Evolutionary conservation across 306 rosid genomes (phyloP), one percentile per base, ranked within the genome.

Genomic region (Medicago lupulina): DNA sequence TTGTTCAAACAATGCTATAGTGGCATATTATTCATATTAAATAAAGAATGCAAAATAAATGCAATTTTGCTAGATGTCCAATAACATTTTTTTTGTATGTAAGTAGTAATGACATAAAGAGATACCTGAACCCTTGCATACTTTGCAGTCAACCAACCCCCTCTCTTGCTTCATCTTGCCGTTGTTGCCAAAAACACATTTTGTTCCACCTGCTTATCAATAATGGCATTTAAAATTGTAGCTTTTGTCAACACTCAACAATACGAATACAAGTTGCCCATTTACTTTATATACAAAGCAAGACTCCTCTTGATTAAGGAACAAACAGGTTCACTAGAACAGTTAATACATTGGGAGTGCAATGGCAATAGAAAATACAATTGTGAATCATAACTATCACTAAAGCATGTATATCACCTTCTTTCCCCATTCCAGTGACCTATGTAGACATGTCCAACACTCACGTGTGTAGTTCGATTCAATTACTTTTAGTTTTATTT

Each of bases 41-140:
- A 13, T 14, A 18, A 71, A 61, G 49, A 57, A 77, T 68, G 69
- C 12, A 34, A 58, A 43, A 44, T 18, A 71, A 61, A 72, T 2
- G 53, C 62, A 79, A 72, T 14, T 11, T 25, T 67, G 47, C 67
- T 10, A 39, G 19, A 76, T 46, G 16, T 39, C 21, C 38, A 63
- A 58, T 12, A 17, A 28, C 14, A 28, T 43, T 41, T 5, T n/a
- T n/a, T 36, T 68, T 61, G 38, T 2, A 74, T 23, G 70, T 3
- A 44, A 2, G 6, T 13, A 9, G 58, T 9, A 36, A 67, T 28
- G 70, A 79, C 47, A 63, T n/a, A 81, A 59, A 71, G 54, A 72
- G 63, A 72, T 92, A 95, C 98, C 98, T 90, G 97, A 88, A 31
- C 99, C 99, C 80, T 92, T 95, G 87, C 99, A 95, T 70, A 95